Base-by-base conservation (phyloP, 805 yeast species). In the Yarrowia alimentaria region DNA sequence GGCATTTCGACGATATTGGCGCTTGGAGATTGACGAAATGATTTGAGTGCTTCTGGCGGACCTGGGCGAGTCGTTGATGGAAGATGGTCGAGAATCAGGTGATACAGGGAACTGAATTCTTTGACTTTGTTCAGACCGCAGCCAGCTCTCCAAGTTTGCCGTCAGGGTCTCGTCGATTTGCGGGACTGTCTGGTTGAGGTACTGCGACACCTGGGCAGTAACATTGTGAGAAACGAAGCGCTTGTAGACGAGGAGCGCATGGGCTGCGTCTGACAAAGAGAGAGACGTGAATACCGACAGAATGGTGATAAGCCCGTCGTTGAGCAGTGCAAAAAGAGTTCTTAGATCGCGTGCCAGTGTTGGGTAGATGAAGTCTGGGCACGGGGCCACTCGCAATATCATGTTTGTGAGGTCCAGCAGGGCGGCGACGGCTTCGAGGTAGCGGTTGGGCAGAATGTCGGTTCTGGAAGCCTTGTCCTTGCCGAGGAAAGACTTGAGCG, bases 131-230 rank as follows among this genome's bases (percentile, higher is more conserved):
- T 37, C 30, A 7, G 43, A 24, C 4, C 30, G 30, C 3, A 37
- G 16, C 43, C 43, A 37, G 16, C 21, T 13, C 30, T 37, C 43
- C 21, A 37, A 16, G 1, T 29, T 37, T 16, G 24, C 25, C 2
- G 22, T 17, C 5, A 37, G 30, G 6, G 43, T 24, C 14, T 37
- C 43, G 30, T 37, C 43, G 13, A 37, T 37, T 22, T 24, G 30
- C 4, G 43, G 43, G 25, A 37, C 43, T 3, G 16, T 24, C 43
- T 24, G 24, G n/a, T 37, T 24, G 30, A 37, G 43, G 7, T 17
- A 37, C 30, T 24, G 43, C 5, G 43, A 37, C 12, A 30, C 17
- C 7, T 25, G 30, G 5, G 43, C 24, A 9, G 43, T 37, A 17
- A 37, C 30, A 7, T 24, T 16, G 12, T 19, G 14, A 5, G 43